Base-by-base conservation (phyloP, 2,329 filamentous ascomycete species). In the Calonectria multiphialidica region DNA sequence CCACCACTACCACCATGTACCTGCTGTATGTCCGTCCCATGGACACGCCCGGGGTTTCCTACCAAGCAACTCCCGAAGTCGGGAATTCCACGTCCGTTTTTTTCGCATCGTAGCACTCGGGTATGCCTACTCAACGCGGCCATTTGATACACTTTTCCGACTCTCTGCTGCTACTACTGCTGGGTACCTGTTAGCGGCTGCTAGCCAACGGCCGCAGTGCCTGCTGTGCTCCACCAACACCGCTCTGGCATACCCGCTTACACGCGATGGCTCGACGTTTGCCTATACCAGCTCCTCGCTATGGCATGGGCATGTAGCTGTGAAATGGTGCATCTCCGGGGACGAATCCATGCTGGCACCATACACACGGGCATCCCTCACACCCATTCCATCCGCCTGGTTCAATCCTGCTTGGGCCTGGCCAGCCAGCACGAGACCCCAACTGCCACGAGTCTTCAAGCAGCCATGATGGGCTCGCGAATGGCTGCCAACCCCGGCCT, bases 31-130 rank as follows among this genome's bases (percentile, higher is more conserved):
- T 53, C 15, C 28, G 25, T 50, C 49, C 49, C 49, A 12, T 33
- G 3, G 49, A 25, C 49, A 21, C 28, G 2, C 13, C 15, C 40
- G 37, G 28, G 25, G 28, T 37, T 28, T 49, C 12, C 45, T 55
- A 50, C 68, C 68, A 49, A 45, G 33, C 45, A 67, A 55, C 64
- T 57, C 64, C 69, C 64, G 64, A 71, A 63, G 37, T 50, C 57
- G 57, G 37, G 47, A 62, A 67, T 63, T 37, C 45, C 49, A 66
- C 44, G n/a, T 67, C 57, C 16, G 59, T 21, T 37, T 21, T 35
- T 47, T 21, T 21, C 42, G 7, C 18, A 30, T 23, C 33, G 49
- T 53, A 21, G 35, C 35, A 59, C 53, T 40, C 53, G 53, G 53
- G 37, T 40, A 3, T 9, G 2, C 8, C 35, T 59, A 37, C 53